Evolutionary conservation across 345 rosid species (phyloP), one percentile per base, ranked within the genome.

Genomic region (Pelargonium nanum): DNA sequence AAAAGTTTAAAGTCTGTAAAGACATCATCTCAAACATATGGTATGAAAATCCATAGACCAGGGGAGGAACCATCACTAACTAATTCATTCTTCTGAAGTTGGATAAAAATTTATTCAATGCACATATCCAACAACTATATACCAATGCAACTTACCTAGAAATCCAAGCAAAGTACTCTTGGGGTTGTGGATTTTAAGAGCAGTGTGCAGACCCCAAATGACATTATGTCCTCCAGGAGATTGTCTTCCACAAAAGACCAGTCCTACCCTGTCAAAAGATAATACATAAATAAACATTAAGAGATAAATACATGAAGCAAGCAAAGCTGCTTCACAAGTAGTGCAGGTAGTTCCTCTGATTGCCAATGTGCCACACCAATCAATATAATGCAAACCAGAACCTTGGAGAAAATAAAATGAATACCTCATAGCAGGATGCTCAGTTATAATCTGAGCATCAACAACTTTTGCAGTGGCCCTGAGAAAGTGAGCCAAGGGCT

Each of bases 191-290:
- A 71, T 72, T 63, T 93, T 83, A 57, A 93, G 89, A 60, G 97
- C 99, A 57, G 75, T 56, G 72, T 71, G 70, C 65, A 93, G 96
- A 44, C 97, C 99, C 97, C 97, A 93, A 40, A 93, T 55, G 40
- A 93, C 99, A 74, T 93, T 93, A 70, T 93, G 99, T 55, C 97
- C 97, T 65, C 95, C 99, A 0, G 99, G 99, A 52, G 99, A 87
- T 62, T 93, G 99, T 75, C 99, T 85, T 61, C 99, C 99, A 71
- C 87, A 83, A 65, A 93, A 90, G 60, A 90, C 92, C 54, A 93
- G 61, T 64, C 97, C 99, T 6, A 93, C 97, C 86, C 97, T 93
- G 77, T 56, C 52, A 48, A 58, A 63, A 32, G 55, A 59, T 22
- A 45, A 21, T 25, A 28, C 22, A 55, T 60, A 58, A 55, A 30